phyloP scores from a whole-genome alignment of 2,329 filamentous ascomycete genomes.

The Phialophora verrucosa region DNA sequence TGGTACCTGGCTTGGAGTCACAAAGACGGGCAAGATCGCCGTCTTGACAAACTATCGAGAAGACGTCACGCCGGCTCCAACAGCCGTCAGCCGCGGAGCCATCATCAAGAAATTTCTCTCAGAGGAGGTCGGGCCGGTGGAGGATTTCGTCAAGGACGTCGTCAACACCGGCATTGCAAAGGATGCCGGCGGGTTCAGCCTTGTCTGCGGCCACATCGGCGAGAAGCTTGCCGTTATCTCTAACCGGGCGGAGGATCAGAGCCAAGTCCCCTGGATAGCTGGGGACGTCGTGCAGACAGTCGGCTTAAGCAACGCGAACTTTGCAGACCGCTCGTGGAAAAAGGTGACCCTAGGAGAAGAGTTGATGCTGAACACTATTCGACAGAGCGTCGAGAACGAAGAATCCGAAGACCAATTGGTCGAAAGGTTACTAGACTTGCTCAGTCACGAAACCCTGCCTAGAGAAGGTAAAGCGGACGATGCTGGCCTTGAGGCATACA shows the following conservation, averaged over 20 bases:
- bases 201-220: conserved; percentile 63
- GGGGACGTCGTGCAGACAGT: conserved; percentile 57
- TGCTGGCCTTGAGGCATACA: conserved; percentile 60
- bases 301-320: conserved; percentile 66
- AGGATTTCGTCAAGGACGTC: conserved; percentile 60
- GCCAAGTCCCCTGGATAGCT: conserved; percentile 60
- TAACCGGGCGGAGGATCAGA: conserved; percentile 62
- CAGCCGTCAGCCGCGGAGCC: conserved; percentile 59
- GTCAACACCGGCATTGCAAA: conserved; percentile 61
- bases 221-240: conserved; percentile 65
- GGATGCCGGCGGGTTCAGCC: conserved; percentile 67
- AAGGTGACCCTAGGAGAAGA: conserved; percentile 66
- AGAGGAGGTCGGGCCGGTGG: conserved; percentile 50
- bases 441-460: conserved; percentile 63
- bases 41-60: conserved; percentile 70
- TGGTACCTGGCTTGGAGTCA: conserved; percentile 70
- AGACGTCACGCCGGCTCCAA: conserved; percentile 52
- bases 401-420: conserved; percentile 59
- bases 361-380: conserved; percentile 57
- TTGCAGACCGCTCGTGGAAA: conserved; percentile 64
- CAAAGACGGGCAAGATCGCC: conserved; percentile 64
- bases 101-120: conserved; percentile 67
- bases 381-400: conserved; percentile 49
- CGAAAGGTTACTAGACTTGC: conserved; percentile 57
- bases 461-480: conserved; percentile 45